Evolutionary conservation across 2,329 filamentous ascomycete species (phyloP).

Genomic region (Aspergillus brunneoviolaceus): DNA sequence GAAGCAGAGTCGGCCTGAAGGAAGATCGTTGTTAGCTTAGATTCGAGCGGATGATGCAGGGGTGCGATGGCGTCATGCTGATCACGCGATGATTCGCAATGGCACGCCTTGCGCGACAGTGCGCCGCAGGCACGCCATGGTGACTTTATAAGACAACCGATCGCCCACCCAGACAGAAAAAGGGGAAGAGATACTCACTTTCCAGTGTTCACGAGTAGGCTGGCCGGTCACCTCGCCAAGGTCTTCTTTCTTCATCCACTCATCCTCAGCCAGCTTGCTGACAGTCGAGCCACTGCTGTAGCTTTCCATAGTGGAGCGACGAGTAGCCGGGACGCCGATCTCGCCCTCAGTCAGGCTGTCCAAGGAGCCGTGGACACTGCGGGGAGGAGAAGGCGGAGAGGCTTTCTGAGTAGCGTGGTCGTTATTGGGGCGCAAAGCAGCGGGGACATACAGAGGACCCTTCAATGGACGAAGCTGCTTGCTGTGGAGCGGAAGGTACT

Average conservation of each 20-base stretch:
- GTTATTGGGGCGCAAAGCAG: constrained; percentile 62
- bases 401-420: constrained; percentile 49
- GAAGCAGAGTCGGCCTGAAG: constrained; percentile 58
- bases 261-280: constrained; percentile 52
- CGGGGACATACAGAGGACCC: constrained; percentile 62
- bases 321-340: constrained; percentile 34
- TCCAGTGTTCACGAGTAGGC: constrained; percentile 65
- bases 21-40: constrained; percentile 16
- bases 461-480: constrained; percentile 61
- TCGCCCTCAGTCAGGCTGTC: constrained; percentile 46
- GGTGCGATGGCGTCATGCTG: constrained; percentile 9
- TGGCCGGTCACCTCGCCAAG: constrained; percentile 58
- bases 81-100: constrained; percentile 29
- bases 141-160: constrained; percentile 21
- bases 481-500: constrained; percentile 45
- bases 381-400: constrained; percentile 50
- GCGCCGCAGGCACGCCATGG: constrained; percentile 22
- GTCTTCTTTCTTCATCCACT: constrained; percentile 53
- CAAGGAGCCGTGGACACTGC: constrained; percentile 57
- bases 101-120: constrained; percentile 26
- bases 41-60: not conserved
- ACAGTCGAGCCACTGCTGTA: constrained; percentile 37
- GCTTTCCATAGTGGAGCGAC: constrained; percentile 43
- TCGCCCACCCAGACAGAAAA: not conserved
- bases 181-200: constrained; percentile 47